Conservation (phyloP, 2,329 filamentous ascomycete species). For the Xylariaceae sp. region DNA sequence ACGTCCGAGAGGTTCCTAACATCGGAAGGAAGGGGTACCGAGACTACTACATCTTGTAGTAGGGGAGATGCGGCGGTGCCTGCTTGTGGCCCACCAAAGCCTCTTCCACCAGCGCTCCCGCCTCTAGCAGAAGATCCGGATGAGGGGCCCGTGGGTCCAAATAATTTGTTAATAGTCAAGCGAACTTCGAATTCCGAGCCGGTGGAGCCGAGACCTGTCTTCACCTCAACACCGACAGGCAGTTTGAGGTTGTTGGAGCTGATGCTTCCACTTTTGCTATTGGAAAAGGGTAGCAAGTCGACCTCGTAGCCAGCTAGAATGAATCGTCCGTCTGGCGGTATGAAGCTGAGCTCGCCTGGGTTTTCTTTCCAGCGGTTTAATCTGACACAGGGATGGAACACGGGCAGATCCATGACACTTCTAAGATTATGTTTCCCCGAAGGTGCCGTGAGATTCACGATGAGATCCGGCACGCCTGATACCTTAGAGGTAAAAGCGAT, state of each 20-base stretch:
- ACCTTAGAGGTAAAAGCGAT: constrained; percentile 95
- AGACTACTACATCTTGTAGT: constrained; percentile 74
- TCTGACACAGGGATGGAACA: constrained; percentile 94
- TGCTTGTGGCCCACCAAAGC: constrained; percentile 43
- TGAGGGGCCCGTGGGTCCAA: constrained; percentile 40
- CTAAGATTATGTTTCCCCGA: constrained; percentile 74
- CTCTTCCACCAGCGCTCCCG: constrained; percentile 35
- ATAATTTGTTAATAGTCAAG: constrained; percentile 65
- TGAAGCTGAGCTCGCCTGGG: constrained; percentile 89
- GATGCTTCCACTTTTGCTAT: constrained; percentile 51
- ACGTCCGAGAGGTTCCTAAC: constrained; percentile 84
- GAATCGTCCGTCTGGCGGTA: constrained; percentile 92
- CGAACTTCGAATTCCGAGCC: constrained; percentile 89
- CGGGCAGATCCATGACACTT: constrained; percentile 76
- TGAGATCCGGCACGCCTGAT: constrained; percentile 87
- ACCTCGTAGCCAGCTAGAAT: constrained; percentile 93
- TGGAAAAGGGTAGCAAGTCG: constrained; percentile 73
- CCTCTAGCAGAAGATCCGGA: constrained; percentile 40
- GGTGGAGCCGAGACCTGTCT: constrained; percentile 68
- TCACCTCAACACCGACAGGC: constrained; percentile 77
- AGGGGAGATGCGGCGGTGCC: constrained; percentile 56
- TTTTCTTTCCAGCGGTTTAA: constrained; percentile 84
- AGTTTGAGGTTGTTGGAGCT: constrained; percentile 67
- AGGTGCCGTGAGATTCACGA: constrained; percentile 73
- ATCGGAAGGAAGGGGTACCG: constrained; percentile 71